Evolutionary conservation across 805 yeast genomes (phyloP), one percentile per base, ranked within the genome.

Genomic region (Candida germanica): DNA sequence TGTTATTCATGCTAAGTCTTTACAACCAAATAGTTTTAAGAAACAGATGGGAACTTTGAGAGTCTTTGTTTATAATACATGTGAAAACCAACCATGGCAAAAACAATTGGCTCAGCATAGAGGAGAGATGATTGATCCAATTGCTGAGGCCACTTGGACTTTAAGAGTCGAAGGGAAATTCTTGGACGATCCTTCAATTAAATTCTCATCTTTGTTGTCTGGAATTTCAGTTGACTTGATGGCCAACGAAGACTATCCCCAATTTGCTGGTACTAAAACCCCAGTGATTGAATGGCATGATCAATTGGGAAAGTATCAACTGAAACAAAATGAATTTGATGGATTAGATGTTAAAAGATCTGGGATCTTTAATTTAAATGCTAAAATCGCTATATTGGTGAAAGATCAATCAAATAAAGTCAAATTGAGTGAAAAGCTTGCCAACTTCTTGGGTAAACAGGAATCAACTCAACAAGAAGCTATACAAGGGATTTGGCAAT

Each of bases 201-300:
- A 82, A 48, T 85, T 89, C 60, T 81, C 88, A 43, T 73, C 89
- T 2, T 86, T 87, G 50, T 69, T 93, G 48, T 80, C 89, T 6
- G 89, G 91, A 12, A 75, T 93, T 16, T 81, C 94, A 1, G 82
- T 93, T 9, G 97, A 93, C 53, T 67, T 91, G 33, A 47, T 63
- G 14, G 64, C 66, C 26, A 64, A 60, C 45, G 56, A 53, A n/a
- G 64, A 64, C 47, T 64, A 66, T 45, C 66, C 67, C 23, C 47
- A 52, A 20, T 47, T 62, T 33, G 60, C 54, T 35, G 52, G 51
- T 35, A 43, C 49, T 16, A 58, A 51, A 28, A 53, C 58, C 32
- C 64, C 72, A 50, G 61, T 83, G 10, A 77, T 91, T 29, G 97
- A 93, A 59, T 93, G 98, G 98, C 89, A 88, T 58, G 89, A 83